phyloP scores from a whole-genome alignment of 2,329 filamentous ascomycete species.

The Ceratocystiopsis minuta region DNA sequence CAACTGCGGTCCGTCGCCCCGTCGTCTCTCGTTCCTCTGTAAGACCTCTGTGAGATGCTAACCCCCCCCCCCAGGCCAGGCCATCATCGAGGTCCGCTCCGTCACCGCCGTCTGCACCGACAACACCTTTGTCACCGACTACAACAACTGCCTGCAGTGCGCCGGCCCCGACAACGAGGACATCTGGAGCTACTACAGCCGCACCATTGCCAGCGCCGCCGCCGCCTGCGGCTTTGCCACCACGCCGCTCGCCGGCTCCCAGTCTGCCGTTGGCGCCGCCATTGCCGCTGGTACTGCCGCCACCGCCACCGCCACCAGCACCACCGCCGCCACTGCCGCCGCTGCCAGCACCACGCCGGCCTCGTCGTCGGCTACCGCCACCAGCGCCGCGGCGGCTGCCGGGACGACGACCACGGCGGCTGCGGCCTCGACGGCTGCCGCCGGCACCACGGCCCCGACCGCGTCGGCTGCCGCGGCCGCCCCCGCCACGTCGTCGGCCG shows the following conservation, averaged over 20 bases:
- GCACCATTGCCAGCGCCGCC: constrained; percentile 14
- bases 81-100: constrained; percentile 16
- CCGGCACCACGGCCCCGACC: no score
- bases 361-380: neutral
- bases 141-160: constrained; percentile 23
- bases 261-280: constrained; percentile 9
- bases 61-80: constrained; percentile 12
- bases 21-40: no score
- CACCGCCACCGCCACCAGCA: neutral
- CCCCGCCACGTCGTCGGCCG: neutral
- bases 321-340: constrained; percentile 2
- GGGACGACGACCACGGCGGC: neutral
- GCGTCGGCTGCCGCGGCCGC: constrained; percentile 3
- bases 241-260: constrained; percentile 8
- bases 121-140: constrained; percentile 20
- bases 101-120: constrained; percentile 18
- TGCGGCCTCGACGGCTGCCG: neutral
- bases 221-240: constrained; percentile 13
- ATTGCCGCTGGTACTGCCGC: constrained; percentile 1
- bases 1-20: constrained; percentile 21
- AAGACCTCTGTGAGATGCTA: neutral
- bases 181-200: constrained; percentile 24
- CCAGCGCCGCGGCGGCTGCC: neutral
- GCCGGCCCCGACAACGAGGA: constrained; percentile 20
- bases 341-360: neutral